Conservation (phyloP, 139 green algal species). For the Chlorella sp. region DNA sequence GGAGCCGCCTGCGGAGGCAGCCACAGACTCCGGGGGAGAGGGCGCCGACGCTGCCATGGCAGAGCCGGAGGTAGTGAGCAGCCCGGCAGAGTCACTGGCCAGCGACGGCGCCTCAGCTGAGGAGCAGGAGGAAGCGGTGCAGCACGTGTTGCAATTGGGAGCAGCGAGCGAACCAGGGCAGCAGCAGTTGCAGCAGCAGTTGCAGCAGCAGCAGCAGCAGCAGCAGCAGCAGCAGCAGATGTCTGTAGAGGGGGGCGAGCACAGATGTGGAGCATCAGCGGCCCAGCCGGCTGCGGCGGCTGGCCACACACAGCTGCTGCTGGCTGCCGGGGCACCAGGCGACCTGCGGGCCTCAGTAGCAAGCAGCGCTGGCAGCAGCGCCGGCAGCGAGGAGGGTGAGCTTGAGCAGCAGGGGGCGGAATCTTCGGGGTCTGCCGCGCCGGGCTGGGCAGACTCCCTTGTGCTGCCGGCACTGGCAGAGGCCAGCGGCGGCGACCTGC, state of each 20-base stretch:
- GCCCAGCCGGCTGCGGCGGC: no score
- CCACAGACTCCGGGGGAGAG: no score
- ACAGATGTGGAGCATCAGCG: no score
- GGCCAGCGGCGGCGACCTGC: not conserved
- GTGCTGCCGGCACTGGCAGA: not conserved
- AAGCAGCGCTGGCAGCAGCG: slow-evolving; percentile 16
- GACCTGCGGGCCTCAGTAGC: not conserved
- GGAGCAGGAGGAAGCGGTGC: no score
- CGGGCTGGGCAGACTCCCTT: not conserved
- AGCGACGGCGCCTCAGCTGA: not conserved
- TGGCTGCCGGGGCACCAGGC: not conserved
- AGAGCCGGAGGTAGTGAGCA: not conserved
- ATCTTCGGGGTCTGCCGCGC: not conserved
- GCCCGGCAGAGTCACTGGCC: not conserved
- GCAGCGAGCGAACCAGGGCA: not conserved
- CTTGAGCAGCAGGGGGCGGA: not conserved
- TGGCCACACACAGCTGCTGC: not conserved
- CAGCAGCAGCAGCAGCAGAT: no score
- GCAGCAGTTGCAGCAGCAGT: not conserved
- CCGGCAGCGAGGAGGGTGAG: not conserved
- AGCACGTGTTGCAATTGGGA: no score
- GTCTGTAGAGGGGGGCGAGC: no score
- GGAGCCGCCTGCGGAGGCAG: not conserved
- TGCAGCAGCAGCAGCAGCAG: not conserved
- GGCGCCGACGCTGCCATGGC: not conserved